Evolutionary conservation across 2,329 filamentous ascomycete species (phyloP).

Genomic region (Cladophialophora yegresii): DNA sequence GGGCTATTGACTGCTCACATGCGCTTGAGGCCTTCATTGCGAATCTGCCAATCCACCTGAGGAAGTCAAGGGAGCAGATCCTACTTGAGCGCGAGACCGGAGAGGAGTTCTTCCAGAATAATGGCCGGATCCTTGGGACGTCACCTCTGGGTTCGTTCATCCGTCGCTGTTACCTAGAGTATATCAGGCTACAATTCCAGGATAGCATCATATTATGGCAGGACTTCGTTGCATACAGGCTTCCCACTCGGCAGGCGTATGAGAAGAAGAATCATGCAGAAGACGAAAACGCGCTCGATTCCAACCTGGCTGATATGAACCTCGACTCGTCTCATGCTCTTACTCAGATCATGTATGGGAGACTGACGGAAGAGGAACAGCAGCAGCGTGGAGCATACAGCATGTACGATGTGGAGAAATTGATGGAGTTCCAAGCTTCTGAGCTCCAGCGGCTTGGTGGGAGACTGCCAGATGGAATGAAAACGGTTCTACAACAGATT

Average conservation of each 20-base stretch:
- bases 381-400: slow-evolving; percentile 51
- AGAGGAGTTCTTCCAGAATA: slow-evolving; percentile 47
- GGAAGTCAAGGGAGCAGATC: slow-evolving; percentile 64
- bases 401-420: slow-evolving; percentile 74
- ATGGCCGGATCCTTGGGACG: slow-evolving; percentile 63
- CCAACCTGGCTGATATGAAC: slow-evolving; percentile 62
- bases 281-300: slow-evolving; percentile 58
- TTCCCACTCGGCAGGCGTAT: slow-evolving; percentile 68
- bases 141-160: slow-evolving; percentile 83
- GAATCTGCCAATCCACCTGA: slow-evolving; percentile 59
- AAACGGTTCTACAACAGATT: slow-evolving; percentile 68
- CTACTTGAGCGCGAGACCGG: slow-evolving; percentile 58
- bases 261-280: slow-evolving; percentile 55
- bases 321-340: slow-evolving; percentile 55
- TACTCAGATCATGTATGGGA: slow-evolving; percentile 55
- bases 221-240: slow-evolving; percentile 75
- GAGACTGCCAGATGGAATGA: slow-evolving; percentile 73
- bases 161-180: slow-evolving; percentile 75
- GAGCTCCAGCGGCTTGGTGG: slow-evolving; percentile 82
- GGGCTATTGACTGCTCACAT: slow-evolving; percentile 80
- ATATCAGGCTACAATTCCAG: slow-evolving; percentile 75
- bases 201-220: slow-evolving; percentile 79
- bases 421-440: slow-evolving; percentile 85
- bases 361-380: slow-evolving; percentile 43
- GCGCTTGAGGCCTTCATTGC: slow-evolving; percentile 76